Evolutionary conservation across 2,329 filamentous ascomycete species (phyloP).

Genomic region (Camillea tinctor): DNA sequence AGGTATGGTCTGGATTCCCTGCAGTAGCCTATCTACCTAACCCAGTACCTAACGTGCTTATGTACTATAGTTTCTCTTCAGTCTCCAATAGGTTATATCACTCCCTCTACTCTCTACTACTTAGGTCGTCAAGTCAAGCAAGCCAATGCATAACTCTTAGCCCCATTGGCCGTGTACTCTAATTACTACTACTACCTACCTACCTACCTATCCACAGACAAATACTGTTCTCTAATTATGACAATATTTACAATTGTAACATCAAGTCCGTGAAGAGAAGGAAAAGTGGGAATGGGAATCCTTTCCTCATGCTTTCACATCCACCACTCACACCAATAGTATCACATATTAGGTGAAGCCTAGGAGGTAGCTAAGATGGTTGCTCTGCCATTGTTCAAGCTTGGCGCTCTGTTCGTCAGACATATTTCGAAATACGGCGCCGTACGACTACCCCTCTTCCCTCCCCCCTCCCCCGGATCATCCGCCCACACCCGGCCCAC

Average conservation of each 20-base stretch:
- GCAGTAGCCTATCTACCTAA: too few relatives aligned
- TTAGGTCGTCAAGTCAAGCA: not conserved
- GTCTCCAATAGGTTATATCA: too few relatives aligned
- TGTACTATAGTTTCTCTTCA: too few relatives aligned
- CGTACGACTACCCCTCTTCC: constrained; percentile 50
- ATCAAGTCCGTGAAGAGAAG: not conserved
- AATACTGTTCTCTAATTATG: not conserved
- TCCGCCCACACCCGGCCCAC: too few relatives aligned
- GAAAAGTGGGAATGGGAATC: not conserved
- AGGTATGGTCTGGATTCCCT: too few relatives aligned
- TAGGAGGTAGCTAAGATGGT: constrained; percentile 48
- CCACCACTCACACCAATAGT: not conserved
- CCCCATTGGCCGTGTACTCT: not conserved
- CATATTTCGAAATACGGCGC: constrained; percentile 70
- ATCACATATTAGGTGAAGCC: not conserved
- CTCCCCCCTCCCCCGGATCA: not conserved
- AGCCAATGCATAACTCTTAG: not conserved
- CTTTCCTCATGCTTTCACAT: not conserved
- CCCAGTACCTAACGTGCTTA: too few relatives aligned
- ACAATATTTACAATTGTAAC: not conserved
- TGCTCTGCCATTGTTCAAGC: constrained; percentile 65
- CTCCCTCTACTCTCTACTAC: not conserved
- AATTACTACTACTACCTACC: too few relatives aligned
- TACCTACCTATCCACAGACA: too few relatives aligned
- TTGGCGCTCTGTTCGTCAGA: constrained; percentile 61